phyloP scores from a whole-genome alignment of 768 basidiomycete genomes.

The Hericium erinaceus region DNA sequence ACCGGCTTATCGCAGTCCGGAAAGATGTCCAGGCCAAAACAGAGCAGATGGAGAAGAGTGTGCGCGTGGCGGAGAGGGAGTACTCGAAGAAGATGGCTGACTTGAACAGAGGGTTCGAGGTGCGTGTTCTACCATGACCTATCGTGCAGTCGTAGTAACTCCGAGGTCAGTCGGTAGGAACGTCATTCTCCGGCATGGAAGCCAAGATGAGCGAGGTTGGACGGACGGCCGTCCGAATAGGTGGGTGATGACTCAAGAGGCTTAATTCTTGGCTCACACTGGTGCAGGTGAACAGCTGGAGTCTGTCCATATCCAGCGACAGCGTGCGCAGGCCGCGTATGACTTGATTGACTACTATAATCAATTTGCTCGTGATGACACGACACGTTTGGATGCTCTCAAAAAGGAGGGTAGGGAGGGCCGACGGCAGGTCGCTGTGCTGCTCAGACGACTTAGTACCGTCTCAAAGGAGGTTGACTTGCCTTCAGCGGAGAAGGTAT shows the following conservation, averaged over 20 bases:
- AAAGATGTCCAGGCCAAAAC: slow-evolving; percentile 88
- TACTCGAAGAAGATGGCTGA: slow-evolving; percentile 94
- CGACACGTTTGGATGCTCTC: slow-evolving; percentile 59
- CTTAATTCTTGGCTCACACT: not conserved
- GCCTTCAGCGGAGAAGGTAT: slow-evolving; percentile 70
- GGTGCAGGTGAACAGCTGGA: slow-evolving; percentile 86
- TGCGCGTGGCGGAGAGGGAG: slow-evolving; percentile 80
- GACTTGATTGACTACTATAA: slow-evolving; percentile 92
- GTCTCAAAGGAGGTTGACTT: slow-evolving; percentile 93
- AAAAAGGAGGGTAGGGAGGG: slow-evolving; percentile 88
- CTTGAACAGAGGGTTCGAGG: slow-evolving; percentile 89
- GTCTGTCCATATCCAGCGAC: slow-evolving; percentile 84
- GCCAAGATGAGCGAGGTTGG: slow-evolving; percentile 88
- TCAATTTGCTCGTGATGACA: slow-evolving; percentile 80
- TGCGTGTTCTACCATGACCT: slow-evolving; percentile 25
- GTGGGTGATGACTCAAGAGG: slow-evolving; percentile 30
- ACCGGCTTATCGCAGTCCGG: slow-evolving; percentile 76
- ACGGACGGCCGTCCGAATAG: slow-evolving; percentile 88
- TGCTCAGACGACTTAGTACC: slow-evolving; percentile 74
- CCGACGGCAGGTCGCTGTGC: slow-evolving; percentile 77
- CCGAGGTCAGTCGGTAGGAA: slow-evolving; percentile 62
- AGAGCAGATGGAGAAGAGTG: slow-evolving; percentile 87
- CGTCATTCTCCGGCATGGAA: slow-evolving; percentile 86
- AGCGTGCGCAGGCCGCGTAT: slow-evolving; percentile 88
- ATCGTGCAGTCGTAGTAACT: not conserved